Percentiles rank a stretch among this genome's conserved stretches.
phyloP scores from a whole-genome alignment of 495 filamentous ascomycete genomes.

The Annulohypoxylon maeteangense region DNA sequence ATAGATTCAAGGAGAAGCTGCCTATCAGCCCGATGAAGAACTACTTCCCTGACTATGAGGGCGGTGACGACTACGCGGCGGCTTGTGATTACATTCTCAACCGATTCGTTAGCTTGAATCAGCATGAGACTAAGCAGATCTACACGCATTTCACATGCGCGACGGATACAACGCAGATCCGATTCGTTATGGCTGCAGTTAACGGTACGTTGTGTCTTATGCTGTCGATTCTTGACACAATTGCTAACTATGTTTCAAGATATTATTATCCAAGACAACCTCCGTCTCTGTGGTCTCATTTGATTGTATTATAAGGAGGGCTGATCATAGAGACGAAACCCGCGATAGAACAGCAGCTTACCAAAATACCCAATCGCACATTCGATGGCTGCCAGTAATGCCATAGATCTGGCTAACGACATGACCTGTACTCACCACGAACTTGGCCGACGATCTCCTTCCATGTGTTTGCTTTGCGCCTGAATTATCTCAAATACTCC shows the following conservation, averaged over 20 bases:
- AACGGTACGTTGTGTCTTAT: slow-evolving; percentile 75
- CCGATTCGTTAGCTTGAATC: slow-evolving; percentile 95
- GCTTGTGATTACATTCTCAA: slow-evolving; percentile 98
- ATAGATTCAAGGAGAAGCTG: slow-evolving; percentile 99
- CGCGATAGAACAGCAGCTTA: slow-evolving; percentile 23
- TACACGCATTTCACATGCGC: slow-evolving; percentile 99
- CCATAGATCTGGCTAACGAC: slow-evolving; percentile 50
- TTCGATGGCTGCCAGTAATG: slow-evolving; percentile 45
- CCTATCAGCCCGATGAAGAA: slow-evolving; percentile 99
- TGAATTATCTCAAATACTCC: slow-evolving; percentile 40
- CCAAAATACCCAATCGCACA: slow-evolving; percentile 42
- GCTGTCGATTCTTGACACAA: neutral
- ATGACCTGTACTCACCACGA: slow-evolving; percentile 46
- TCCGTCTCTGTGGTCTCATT: slow-evolving; percentile 97
- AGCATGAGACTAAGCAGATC: slow-evolving; percentile 99
- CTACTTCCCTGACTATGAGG: slow-evolving; percentile 99
- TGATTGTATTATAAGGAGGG: slow-evolving; percentile 57
- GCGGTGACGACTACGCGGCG: slow-evolving; percentile 89
- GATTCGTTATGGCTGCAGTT: slow-evolving; percentile 99
- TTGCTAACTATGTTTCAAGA: slow-evolving; percentile 66
- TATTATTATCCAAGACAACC: slow-evolving; percentile 99
- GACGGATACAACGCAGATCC: slow-evolving; percentile 97
- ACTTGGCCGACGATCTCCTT: slow-evolving; percentile 47
- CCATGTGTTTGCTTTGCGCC: slow-evolving; percentile 48
- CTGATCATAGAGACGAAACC: slow-evolving; percentile 15